Evolutionary conservation across 106 monocot species (phyloP).

Genomic region (Dendrobium chrysotoxum): DNA sequence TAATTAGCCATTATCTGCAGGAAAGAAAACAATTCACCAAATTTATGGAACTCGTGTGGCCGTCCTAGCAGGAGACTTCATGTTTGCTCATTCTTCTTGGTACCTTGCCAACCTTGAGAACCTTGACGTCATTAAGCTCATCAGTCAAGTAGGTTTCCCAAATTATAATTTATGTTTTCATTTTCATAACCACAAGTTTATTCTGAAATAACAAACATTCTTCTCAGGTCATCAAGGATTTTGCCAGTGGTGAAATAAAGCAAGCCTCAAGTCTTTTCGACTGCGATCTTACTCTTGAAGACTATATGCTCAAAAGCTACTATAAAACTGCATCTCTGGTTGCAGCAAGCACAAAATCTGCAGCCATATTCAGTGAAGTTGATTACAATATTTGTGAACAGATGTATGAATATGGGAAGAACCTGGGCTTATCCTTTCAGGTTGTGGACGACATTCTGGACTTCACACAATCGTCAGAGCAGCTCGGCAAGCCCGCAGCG

Average conservation of each 20-base stretch:
- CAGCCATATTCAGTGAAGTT: slow-evolving; percentile 76
- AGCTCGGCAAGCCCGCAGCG: slow-evolving; percentile 82
- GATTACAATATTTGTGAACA: slow-evolving; percentile 40
- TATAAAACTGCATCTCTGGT: slow-evolving; percentile 91
- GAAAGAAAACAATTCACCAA: slow-evolving; percentile 95
- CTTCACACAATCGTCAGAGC: slow-evolving; percentile 90
- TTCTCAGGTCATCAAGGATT: slow-evolving; percentile 93
- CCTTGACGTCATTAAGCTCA: slow-evolving; percentile 90
- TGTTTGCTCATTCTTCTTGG: slow-evolving; percentile 99
- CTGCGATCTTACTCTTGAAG: slow-evolving; percentile 68
- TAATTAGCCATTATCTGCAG: slow-evolving; percentile 22
- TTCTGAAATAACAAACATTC: background rate
- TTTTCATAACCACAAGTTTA: background rate
- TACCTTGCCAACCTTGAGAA: slow-evolving; percentile 96
- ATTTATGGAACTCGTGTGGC: slow-evolving; percentile 83
- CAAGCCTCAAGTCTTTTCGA: slow-evolving; percentile 87
- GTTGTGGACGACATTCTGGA: slow-evolving; percentile 91
- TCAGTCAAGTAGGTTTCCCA: slow-evolving; percentile 63
- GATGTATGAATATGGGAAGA: slow-evolving; percentile 88
- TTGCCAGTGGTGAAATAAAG: slow-evolving; percentile 95
- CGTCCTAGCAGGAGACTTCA: slow-evolving; percentile 92
- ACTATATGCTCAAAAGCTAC: slow-evolving; percentile 88
- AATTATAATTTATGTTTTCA: background rate
- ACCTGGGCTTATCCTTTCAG: slow-evolving; percentile 91
- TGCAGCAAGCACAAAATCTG: slow-evolving; percentile 80